These are phyloP conservation scores for Epichloe gansuensis DNA, from an alignment of 2,329 filamentous ascomycete species.

Conservation along the genomic window DNA sequence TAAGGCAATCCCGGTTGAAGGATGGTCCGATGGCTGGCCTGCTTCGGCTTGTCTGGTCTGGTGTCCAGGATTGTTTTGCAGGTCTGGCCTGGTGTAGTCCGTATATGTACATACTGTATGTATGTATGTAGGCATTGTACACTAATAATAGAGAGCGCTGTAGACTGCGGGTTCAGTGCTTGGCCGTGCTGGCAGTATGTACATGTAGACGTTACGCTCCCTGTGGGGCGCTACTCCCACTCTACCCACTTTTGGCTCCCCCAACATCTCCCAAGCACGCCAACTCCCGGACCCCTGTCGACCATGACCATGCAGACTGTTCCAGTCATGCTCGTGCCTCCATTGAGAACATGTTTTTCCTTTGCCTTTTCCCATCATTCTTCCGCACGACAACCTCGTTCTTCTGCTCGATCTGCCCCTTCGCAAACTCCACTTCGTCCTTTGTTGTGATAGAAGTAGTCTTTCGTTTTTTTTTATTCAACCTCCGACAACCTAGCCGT, in stretches of 20 bases:
- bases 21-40: no score
- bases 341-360: not conserved
- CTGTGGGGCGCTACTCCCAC: not conserved
- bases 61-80: no score
- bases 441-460: conserved; percentile 3
- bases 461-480: not conserved
- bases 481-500: not conserved
- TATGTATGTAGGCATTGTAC: no score
- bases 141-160: not conserved
- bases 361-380: not conserved
- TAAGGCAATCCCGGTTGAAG: no score
- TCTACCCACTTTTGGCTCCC: not conserved
- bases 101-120: no score
- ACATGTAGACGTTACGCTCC: not conserved
- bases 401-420: not conserved
- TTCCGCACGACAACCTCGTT: not conserved
- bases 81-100: no score
- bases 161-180: not conserved
- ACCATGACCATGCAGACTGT: not conserved
- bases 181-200: not conserved
- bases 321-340: not conserved
- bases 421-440: not conserved
- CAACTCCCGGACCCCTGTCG: not conserved
- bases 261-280: not conserved
- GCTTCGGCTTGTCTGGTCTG: no score